These are phyloP conservation scores for Rickenella mellea DNA, from an alignment of 768 basidiomycete species.

Conservation along the genomic window DNA sequence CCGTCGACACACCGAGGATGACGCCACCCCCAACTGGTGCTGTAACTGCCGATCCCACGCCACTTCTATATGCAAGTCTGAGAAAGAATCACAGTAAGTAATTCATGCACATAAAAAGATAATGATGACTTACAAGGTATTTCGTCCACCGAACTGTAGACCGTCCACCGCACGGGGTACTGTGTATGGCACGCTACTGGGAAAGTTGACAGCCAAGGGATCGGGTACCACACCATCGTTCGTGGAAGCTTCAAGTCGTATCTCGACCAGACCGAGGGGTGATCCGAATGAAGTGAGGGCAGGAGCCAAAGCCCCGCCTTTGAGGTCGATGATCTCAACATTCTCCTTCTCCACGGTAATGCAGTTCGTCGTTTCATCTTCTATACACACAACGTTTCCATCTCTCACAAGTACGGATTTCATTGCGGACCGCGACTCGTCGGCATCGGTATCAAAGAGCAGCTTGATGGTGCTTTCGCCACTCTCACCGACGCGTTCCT, in stretches of 20 bases:
- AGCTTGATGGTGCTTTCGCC: slow-evolving; percentile 18
- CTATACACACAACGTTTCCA: slow-evolving; percentile 31
- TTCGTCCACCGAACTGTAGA: slow-evolving; percentile 13
- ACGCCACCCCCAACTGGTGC: slow-evolving; percentile 19
- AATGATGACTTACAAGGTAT: slow-evolving; percentile 20
- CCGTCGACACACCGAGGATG: slow-evolving; percentile 21
- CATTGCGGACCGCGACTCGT: slow-evolving; percentile 5
- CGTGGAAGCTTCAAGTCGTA: slow-evolving; percentile 45
- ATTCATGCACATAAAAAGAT: background rate
- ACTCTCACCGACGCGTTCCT: slow-evolving; percentile 10
- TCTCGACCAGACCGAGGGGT: slow-evolving; percentile 55
- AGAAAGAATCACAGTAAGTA: slow-evolving; percentile 1
- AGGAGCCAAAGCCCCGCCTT: slow-evolving; percentile 67
- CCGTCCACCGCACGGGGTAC: background rate
- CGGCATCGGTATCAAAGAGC: slow-evolving; percentile 25
- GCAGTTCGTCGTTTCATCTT: slow-evolving; percentile 16
- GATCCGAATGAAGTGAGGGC: slow-evolving; percentile 58
- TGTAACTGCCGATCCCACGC: slow-evolving; percentile 25
- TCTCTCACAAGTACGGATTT: slow-evolving; percentile 26
- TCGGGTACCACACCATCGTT: slow-evolving; percentile 53
- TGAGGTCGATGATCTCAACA: slow-evolving; percentile 36
- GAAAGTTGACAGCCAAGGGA: slow-evolving; percentile 29
- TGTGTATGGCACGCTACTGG: slow-evolving; percentile 35
- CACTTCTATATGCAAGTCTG: slow-evolving; percentile 27
- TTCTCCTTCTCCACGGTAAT: slow-evolving; percentile 2